Percentiles rank a stretch among this genome's conserved stretches.
phyloP scores from a whole-genome alignment of 2,329 filamentous ascomycete genomes.

The Trichoderma lentiforme region DNA sequence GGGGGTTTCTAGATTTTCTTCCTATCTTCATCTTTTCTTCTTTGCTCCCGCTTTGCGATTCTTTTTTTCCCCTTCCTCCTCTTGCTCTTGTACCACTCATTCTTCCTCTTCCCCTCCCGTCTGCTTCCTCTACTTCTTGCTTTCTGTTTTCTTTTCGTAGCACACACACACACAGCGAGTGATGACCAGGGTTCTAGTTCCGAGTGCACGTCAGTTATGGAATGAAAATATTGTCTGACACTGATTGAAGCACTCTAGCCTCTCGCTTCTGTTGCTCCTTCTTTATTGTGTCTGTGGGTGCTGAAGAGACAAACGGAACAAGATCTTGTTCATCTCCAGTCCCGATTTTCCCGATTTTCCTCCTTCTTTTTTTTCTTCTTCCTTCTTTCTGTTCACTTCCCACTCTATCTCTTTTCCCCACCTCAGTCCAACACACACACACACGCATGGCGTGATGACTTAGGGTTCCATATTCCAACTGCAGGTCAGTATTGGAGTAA shows the following conservation, averaged over 20 bases:
- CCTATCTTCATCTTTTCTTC: neutral
- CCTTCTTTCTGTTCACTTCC: neutral
- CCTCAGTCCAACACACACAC: neutral
- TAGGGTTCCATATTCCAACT: neutral
- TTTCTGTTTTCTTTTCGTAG: neutral
- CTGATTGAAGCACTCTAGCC: neutral
- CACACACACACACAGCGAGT: neutral
- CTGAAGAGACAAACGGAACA: neutral
- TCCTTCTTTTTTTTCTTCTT: neutral
- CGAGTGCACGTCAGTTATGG: neutral
- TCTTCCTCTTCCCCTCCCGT: neutral
- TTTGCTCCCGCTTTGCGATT: too few relatives aligned
- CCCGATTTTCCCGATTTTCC: neutral
- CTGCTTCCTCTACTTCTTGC: neutral
- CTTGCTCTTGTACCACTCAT: neutral
- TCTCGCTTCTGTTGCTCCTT: neutral
- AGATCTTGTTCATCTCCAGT: neutral
- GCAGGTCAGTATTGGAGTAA: neutral
- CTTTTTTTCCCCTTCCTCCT: neutral
- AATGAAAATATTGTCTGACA: neutral
- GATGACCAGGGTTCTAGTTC: neutral
- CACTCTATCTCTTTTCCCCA: neutral
- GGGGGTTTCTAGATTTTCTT: neutral
- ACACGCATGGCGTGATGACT: neutral
- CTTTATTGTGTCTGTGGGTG: neutral